Base-by-base conservation (phyloP, 805 yeast species). In the Starmerella stellata region DNA sequence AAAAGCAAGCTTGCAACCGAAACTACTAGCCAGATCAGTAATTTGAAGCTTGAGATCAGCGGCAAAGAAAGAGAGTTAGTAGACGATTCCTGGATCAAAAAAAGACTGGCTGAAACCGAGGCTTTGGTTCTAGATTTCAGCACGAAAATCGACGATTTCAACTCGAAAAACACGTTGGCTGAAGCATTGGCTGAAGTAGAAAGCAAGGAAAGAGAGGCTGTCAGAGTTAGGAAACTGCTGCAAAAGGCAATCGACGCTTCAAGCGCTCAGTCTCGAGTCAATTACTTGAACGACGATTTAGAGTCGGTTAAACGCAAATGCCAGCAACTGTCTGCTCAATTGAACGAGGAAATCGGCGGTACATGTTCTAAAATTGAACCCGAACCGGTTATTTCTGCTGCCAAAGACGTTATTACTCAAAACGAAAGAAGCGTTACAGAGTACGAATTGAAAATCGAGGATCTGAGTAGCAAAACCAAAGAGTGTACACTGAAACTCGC, bases 171-270 rank as follows among this genome's bases (percentile, higher is more conserved):
- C n/a, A 4, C 19, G 28, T 9, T 30, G 9, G 20, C 9, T 15
- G 11, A 9, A 11, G 9, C n/a, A 30, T 11, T 9, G n/a, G 34
- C 16, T 14, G 34, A 14, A 11, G 15, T 34, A 9, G 37, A 35
- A 16, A 13, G 13, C 5, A 17, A 21, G 3, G 36, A 35, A 17
- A 16, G 20, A 7, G 42, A 38, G 15, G 24, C 37, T 14, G 30
- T 24, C 4, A 27, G 18, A 32, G 21, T 7, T 2, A 34, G 46
- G 16, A 5, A 21, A 4, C 27, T 18, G 4, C 21, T 43, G 19
- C 45, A 43, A 28, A 31, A 36, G 13, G 48, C 49, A 4, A 45
- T 48, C 13, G 38, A 37, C 4, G 37, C 37, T 8, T 36, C 43
- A 15, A 32, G 37, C 5, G 41, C 43, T 3, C 42, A 38, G 21